A percentile compares a stretch with the other conserved stretches of the same genome.
phyloP scores from a whole-genome alignment of 2,329 filamentous ascomycete species.

The Scleromitrula shiraiana region DNA sequence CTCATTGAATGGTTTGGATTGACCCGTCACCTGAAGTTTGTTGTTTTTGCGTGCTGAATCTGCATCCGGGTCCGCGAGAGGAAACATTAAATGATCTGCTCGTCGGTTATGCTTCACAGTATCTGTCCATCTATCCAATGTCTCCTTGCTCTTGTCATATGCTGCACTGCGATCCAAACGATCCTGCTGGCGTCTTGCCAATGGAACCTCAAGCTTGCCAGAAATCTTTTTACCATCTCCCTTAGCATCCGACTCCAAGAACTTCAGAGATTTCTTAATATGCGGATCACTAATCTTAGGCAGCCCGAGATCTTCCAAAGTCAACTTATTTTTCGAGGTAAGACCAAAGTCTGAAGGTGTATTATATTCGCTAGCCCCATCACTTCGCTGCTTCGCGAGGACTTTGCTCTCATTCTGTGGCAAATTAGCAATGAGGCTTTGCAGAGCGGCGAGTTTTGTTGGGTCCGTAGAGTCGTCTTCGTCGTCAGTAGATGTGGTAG shows the following conservation, averaged over 20 bases:
- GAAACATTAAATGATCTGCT: constrained; percentile 85
- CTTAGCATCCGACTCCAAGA: constrained; percentile 54
- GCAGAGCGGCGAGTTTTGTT: constrained; percentile 53
- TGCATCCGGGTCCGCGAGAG: constrained; percentile 64
- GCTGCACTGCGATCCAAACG: constrained; percentile 73
- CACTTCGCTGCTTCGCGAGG: constrained; percentile 27
- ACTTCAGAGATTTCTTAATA: constrained; percentile 72
- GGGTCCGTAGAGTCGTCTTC: constrained; percentile 36
- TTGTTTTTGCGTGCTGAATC: constrained; percentile 49
- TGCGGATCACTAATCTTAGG: constrained; percentile 64
- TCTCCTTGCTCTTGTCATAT: constrained; percentile 86
- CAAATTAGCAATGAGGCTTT: constrained; percentile 62
- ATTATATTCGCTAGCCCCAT: constrained; percentile 50
- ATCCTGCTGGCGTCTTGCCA: constrained; percentile 81
- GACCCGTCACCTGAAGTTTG: constrained; percentile 56
- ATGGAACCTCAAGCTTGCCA: constrained; percentile 65
- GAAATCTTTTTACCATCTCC: constrained; percentile 46
- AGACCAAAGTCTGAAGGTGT: constrained; percentile 53
- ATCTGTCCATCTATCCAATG: constrained; percentile 83
- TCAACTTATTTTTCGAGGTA: constrained; percentile 40
- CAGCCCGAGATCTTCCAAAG: constrained; percentile 66
- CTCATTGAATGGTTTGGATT: constrained; percentile 63
- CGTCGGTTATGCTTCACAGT: constrained; percentile 91
- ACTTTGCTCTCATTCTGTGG: constrained; percentile 28
- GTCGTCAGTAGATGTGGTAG: constrained; percentile 39